phyloP scores from a whole-genome alignment of 257 asterid genomes.

The Solanum bukasovii region DNA sequence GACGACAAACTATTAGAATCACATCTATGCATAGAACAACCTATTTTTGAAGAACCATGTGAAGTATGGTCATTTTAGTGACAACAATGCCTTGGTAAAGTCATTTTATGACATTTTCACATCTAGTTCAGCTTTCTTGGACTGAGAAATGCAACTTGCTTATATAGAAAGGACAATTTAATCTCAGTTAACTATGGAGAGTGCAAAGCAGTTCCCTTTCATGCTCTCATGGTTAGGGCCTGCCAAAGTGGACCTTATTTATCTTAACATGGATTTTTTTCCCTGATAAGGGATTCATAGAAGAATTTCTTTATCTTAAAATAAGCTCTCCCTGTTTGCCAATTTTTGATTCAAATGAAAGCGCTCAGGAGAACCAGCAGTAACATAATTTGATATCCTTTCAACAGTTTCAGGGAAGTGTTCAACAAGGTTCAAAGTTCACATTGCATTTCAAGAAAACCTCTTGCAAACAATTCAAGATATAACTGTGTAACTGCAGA shows the following conservation, averaged over 20 bases:
- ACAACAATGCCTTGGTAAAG: background rate
- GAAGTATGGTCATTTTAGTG: background rate
- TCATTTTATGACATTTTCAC: background rate
- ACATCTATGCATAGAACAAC: background rate
- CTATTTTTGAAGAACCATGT: background rate
- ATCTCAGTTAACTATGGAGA: background rate
- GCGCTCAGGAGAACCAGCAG: background rate
- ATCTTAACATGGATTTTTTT: background rate
- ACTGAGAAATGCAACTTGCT: background rate
- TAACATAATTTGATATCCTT: background rate
- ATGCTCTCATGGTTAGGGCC: background rate
- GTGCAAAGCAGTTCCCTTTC: background rate
- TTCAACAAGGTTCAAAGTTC: background rate
- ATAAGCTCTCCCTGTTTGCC: background rate
- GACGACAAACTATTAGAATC: conserved; percentile 1
- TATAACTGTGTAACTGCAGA: background rate
- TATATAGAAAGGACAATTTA: background rate
- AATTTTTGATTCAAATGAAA: background rate
- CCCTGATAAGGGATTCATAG: background rate
- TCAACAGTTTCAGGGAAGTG: background rate
- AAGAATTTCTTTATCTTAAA: background rate
- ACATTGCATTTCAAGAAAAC: background rate
- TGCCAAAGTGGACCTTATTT: background rate
- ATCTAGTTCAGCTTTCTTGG: background rate
- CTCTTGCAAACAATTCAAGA: background rate